Conservation (phyloP, 2,329 filamentous ascomycete species). For the Rachicladosporium sp. region DNA sequence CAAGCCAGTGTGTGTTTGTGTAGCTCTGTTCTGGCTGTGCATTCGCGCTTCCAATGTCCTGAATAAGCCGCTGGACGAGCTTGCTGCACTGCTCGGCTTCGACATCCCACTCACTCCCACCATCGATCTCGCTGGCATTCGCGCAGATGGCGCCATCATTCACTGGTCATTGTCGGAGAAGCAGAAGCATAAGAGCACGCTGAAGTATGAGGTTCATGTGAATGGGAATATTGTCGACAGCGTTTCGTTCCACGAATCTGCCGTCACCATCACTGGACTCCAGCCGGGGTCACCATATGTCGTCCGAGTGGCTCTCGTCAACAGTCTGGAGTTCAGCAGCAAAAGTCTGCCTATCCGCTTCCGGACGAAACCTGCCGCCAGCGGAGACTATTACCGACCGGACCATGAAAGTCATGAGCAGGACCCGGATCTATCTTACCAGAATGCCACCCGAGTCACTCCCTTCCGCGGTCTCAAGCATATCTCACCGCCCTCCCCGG, state of each 20-base stretch:
- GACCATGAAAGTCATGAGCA: constrained; percentile 16
- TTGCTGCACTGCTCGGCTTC: constrained; percentile 82
- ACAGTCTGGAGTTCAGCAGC: constrained; percentile 82
- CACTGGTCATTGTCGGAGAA: constrained; percentile 59
- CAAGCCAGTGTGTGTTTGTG: constrained; percentile 9
- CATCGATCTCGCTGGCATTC: constrained; percentile 82
- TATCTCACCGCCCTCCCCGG: constrained; percentile 49
- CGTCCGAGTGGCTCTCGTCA: constrained; percentile 82
- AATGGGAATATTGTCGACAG: constrained; percentile 77
- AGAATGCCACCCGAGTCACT: constrained; percentile 39
- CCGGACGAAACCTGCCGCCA: constrained; percentile 46
- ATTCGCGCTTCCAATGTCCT: constrained; percentile 80
- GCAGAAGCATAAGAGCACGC: constrained; percentile 48
- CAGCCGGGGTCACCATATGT: constrained; percentile 85
- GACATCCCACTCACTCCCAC: constrained; percentile 85
- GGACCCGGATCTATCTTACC: constrained; percentile 32
- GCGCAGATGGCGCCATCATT: constrained; percentile 72
- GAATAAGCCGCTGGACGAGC: constrained; percentile 77
- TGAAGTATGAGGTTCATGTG: constrained; percentile 83
- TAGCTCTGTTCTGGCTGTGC: constrained; percentile 39
- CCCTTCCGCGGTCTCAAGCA: constrained; percentile 33
- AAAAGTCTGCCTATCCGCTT: constrained; percentile 76
- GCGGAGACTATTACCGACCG: constrained; percentile 31
- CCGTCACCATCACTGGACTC: constrained; percentile 82
- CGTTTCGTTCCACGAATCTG: constrained; percentile 65